Evolutionary conservation across 441 rosid genomes (phyloP).

Genomic region (Populus hybrid): DNA sequence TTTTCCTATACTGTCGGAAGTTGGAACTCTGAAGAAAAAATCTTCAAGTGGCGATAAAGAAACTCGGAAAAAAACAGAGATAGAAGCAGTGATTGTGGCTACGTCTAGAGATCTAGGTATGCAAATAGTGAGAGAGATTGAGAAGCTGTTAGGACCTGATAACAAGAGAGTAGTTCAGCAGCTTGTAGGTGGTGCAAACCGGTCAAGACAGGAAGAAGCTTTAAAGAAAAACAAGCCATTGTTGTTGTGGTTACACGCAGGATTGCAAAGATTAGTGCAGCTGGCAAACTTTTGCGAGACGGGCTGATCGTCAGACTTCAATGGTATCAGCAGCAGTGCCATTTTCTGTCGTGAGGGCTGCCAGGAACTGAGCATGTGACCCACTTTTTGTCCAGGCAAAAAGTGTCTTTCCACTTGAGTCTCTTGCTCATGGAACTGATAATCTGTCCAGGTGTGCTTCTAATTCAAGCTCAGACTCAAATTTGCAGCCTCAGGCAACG

Average conservation of each 20-base stretch:
- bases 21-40: conserved; percentile 58
- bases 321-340: conserved; percentile 93
- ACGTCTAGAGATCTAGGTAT: conserved; percentile 91
- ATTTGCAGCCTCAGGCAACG: conserved; percentile 47
- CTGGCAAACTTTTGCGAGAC: conserved; percentile 62
- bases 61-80: conserved; percentile 45
- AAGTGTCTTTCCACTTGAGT: conserved; percentile 55
- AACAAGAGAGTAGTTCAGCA: conserved; percentile 84
- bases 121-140: conserved; percentile 92
- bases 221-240: conserved; percentile 88
- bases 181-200: conserved; percentile 96
- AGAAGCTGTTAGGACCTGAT: conserved; percentile 70
- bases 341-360: conserved; percentile 78
- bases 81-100: conserved; percentile 87
- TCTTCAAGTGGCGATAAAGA: conserved; percentile 34
- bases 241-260: conserved; percentile 92
- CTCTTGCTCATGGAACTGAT: conserved; percentile 48
- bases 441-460: conserved; percentile 32
- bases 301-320: conserved; percentile 57
- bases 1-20: conserved; percentile 47
- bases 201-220: conserved; percentile 92
- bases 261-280: conserved; percentile 84
- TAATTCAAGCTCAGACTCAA: conserved; percentile 34
- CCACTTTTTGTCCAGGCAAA: conserved; percentile 82
- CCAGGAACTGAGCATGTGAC: conserved; percentile 75